Percentiles rank a stretch among this genome's conserved stretches.
Evolutionary conservation across 768 basidiomycete genomes (phyloP).

Genomic region (Cystobasidium tubakii): DNA sequence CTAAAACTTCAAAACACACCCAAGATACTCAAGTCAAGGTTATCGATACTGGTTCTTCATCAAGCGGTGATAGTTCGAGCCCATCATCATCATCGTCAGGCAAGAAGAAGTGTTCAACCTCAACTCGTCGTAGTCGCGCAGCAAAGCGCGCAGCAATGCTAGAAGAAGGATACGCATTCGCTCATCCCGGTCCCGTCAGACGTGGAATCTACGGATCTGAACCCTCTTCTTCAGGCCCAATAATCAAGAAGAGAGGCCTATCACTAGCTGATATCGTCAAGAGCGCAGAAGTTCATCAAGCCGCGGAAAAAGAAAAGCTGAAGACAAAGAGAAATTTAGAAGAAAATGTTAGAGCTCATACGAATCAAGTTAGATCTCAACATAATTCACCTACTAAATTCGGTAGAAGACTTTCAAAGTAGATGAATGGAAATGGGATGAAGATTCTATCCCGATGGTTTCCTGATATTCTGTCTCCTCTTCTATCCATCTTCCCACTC

Average conservation of each 20-base stretch:
- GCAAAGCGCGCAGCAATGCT: conserved; percentile 8
- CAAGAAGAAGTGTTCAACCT: background rate
- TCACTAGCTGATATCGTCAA: background rate
- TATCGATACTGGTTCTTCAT: background rate
- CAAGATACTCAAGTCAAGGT: background rate
- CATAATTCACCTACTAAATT: background rate
- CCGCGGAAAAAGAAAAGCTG: background rate
- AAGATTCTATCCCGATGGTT: too few species aligned
- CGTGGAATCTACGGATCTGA: conserved; percentile 2
- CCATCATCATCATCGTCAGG: background rate
- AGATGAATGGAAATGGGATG: too few species aligned
- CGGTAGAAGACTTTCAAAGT: background rate
- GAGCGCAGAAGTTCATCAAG: background rate
- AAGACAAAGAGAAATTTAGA: background rate
- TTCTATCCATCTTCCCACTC: too few species aligned
- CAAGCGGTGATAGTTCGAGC: background rate
- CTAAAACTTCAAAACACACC: background rate
- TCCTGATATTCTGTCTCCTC: too few species aligned
- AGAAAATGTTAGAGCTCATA: background rate
- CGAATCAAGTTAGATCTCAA: background rate
- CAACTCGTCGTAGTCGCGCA: background rate
- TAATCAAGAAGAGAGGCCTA: background rate
- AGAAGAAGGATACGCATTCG: conserved; percentile 10
- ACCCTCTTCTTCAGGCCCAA: background rate
- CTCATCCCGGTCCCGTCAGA: conserved; percentile 3